Base-by-base conservation (phyloP, 192 early-diverging fungal genomes). In the Kappamyces sp. region DNA sequence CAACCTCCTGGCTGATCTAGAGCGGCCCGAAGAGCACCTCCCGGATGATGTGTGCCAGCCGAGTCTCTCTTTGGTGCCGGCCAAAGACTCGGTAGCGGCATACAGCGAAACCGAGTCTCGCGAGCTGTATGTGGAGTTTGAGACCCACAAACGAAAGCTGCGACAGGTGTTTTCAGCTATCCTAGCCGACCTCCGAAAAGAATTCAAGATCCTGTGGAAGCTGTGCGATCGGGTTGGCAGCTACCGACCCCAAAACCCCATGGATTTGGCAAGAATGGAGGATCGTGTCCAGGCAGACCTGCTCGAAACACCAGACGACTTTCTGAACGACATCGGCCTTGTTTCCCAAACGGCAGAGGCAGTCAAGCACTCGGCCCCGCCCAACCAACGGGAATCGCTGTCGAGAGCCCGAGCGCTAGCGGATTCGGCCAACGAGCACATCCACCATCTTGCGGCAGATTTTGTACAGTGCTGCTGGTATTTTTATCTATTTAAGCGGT, bases 261-360 rank as follows among this genome's bases (percentile, higher is more conserved):
- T 68, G 31, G 66, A 68, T 52, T n/a, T 68, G 34, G 49, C 51
- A 1, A 8, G 31, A 2, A 64, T 68, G 30, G 43, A 49, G 50
- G 32, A 38, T 3, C 57, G 59, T n/a, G 14, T 64, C 15, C 54
- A 68, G 14, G 37, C 31, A 4, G 54, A 57, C 32, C 11, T 34
- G 9, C 63, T 63, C 36, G 39, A 63, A 35, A 63, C 57, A 30
- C 66, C 61, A 8, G 61, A 68, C n/a, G 48, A 63, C 3, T 63
- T 59, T 60, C 39, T 63, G 9, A 40, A 39, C n/a, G 66, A 68
- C 43, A 39, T 66, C 29, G 30, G 55, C 9, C 49, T 46, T 5
- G 54, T 66, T 4, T 15, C 11, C 15, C 14, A 57, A 3, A 60
- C 60, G 45, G 59, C 47, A n/a, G 29, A n/a, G 9, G 49, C n/a